Evolutionary conservation across 306 rosid genomes (phyloP), one percentile per base, ranked within the genome.

Genomic region (Prunus mume): DNA sequence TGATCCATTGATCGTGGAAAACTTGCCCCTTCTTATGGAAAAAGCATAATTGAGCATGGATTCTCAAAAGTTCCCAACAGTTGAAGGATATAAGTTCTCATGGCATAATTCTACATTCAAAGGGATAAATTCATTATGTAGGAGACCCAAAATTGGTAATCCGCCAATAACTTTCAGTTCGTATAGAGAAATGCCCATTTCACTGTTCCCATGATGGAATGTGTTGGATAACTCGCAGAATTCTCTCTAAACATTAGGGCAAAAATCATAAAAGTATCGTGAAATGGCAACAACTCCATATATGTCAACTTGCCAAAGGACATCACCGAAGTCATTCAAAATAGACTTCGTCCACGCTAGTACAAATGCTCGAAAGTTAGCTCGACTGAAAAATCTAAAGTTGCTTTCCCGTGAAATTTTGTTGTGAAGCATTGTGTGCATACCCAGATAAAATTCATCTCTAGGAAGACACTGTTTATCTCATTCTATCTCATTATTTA

Each of bases 201-300:
- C 69, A 0, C 51, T 52, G 4, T 6, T 20, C 3, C 9, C 18
- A 9, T 41, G 51, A 7, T 65, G 51, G 41, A 34, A 34, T 6
- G 41, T 34, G 9, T 34, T 34, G 9, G 41, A 34, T 6, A 67
- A 7, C n/a, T 67, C 38, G 1, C 32, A 41, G 2, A 67, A 67
- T 5, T 34, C 56, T 5, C 34, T 12, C 34, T 6, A 13, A 0
- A n/a, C 11, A 2, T 45, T 6, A 0, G 2, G 2, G 0, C 1
- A 12, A 11, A 11, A 45, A 1, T 43, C n/a, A 12, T 67, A 45
- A 0, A n/a, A 14, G 3, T 41, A 66, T 2, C 30, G 11, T 0
- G 71, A 68, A 5, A 22, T 2, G 0, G 6, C 55, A 0, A 68
- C 57, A 4, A 20, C 38, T 0, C 72, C 57, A 66, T 6, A 38